Evolutionary conservation across 345 rosid species (phyloP), one percentile per base, ranked within the genome.

Genomic region (Lumnitzera littorea): DNA sequence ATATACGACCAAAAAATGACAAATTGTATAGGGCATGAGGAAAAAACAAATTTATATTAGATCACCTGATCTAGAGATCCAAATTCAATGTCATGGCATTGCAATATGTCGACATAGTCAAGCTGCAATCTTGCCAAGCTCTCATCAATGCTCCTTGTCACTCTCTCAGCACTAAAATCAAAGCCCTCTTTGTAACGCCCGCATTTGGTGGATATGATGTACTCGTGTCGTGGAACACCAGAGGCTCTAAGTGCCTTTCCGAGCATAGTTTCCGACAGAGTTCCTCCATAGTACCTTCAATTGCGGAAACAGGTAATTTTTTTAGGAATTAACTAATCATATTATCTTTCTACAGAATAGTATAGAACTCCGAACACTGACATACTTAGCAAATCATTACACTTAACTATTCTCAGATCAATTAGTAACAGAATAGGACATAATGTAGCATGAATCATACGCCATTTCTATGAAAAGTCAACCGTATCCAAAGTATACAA

Each of bases 91-190:
- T 90, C 96, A 53, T 83, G 97, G 76, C 97, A 90, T 51, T 88
- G 97, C 58, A 94, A 81, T 59, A 84, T 88, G 72, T 94, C 99
- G 24, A 94, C 96, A 47, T 83, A 88, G 54, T 94, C 92, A 65
- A 94, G 84, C 74, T 94, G 95, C 84, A 90, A 72, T 66, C 97
- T 83, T 23, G 61, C 83, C 74, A 88, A 73, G 67, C 96, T 94
- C 82, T 94, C 95, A 20, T 90, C 89, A 15, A 94, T 82, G 74
- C 98, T 84, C 74, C 55, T 76, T 24, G 74, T 85, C 56, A 89
- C 95, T 69, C 97, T 84, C 72, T 88, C 95, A n/a, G 97, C 88
- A 67, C 88, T 88, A 70, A 88, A 94, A 81, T 94, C 95, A 57
- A 94, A 94, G 54, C 99, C 95, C 65, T 86, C 87, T 20, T 15